phyloP scores from a whole-genome alignment of 345 rosid genomes.

The Sonneratia caseolaris region DNA sequence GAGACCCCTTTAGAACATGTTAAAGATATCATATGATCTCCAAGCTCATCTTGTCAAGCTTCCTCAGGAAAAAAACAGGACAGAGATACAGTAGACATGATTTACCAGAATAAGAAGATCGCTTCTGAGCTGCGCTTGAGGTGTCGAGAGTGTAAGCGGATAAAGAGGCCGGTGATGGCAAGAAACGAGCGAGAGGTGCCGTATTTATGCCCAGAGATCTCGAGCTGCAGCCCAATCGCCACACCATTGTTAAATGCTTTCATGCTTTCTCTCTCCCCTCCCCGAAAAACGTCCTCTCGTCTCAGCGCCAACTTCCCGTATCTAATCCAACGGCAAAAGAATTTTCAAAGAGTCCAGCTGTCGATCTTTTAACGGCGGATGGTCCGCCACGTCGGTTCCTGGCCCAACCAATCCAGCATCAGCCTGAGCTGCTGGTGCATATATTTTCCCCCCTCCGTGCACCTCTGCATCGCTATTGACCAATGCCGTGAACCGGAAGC shows the following conservation, averaged over 20 bases:
- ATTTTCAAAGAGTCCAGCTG: background rate
- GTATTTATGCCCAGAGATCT: conserved; percentile 42
- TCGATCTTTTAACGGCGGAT: conserved; percentile 6
- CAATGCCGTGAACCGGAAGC: too few species aligned
- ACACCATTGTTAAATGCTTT: conserved; percentile 3
- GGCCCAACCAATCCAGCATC: conserved; percentile 7
- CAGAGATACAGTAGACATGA: background rate
- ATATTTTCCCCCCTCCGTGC: background rate
- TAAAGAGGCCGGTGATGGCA: conserved; percentile 16
- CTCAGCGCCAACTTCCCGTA: background rate
- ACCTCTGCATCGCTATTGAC: too few species aligned
- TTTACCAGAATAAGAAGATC: conserved; percentile 20
- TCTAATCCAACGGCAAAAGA: background rate
- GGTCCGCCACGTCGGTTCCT: conserved; percentile 30
- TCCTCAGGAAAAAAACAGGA: background rate
- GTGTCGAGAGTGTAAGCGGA: conserved; percentile 1
- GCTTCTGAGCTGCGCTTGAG: conserved; percentile 13
- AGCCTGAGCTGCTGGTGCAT: background rate
- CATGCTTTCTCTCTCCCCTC: background rate
- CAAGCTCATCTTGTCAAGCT: background rate
- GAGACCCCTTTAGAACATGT: conserved; percentile 16
- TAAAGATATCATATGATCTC: background rate
- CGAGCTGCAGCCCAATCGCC: conserved; percentile 13
- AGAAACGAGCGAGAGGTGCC: conserved; percentile 10
- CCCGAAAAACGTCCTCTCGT: background rate